Conservation (phyloP, 441 rosid genomes). For the Arabidopsis hybrid region DNA sequence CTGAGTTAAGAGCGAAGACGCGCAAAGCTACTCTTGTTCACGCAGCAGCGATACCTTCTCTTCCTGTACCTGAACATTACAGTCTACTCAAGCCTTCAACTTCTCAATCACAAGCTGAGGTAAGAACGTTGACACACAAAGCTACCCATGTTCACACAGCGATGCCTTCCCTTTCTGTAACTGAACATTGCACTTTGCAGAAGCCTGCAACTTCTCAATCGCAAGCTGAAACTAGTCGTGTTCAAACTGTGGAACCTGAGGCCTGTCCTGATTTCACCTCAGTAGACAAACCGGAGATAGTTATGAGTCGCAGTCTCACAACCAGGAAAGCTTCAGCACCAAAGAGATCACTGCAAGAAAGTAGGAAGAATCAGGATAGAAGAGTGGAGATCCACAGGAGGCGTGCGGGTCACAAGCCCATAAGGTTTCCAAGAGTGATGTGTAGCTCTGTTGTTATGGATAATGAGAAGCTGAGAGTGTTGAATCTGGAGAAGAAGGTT, state of each 20-base stretch:
- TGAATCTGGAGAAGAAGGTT: slow-evolving; percentile 78
- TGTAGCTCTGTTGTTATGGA: slow-evolving; percentile 52
- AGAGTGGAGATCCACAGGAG: slow-evolving; percentile 15
- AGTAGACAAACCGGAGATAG: slow-evolving; percentile 42
- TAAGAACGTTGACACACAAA: not conserved
- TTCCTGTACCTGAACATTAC: slow-evolving; percentile 40
- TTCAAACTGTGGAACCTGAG: slow-evolving; percentile 29
- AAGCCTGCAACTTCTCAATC: slow-evolving; percentile 35
- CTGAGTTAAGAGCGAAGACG: no score
- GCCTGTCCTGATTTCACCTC: slow-evolving; percentile 30
- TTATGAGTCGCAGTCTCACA: slow-evolving; percentile 16
- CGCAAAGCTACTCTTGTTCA: no score
- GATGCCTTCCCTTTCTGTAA: slow-evolving; percentile 41
- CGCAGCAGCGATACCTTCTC: slow-evolving; percentile 32
- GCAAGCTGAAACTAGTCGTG: slow-evolving; percentile 12
- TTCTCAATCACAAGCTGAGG: slow-evolving; percentile 41
- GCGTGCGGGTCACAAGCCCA: slow-evolving; percentile 34
- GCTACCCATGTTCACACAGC: not conserved
- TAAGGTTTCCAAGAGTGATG: slow-evolving; percentile 50
- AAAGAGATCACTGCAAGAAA: slow-evolving; percentile 39
- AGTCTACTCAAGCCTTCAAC: slow-evolving; percentile 40
- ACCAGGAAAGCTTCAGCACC: slow-evolving; percentile 31
- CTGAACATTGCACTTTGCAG: slow-evolving; percentile 44
- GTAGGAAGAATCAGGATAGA: slow-evolving; percentile 36
- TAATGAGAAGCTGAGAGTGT: slow-evolving; percentile 63